A percentile compares a stretch with the other conserved stretches of the same genome.
phyloP scores from a whole-genome alignment of 2,329 filamentous ascomycete species.

The Ophiosphaerella korrae region DNA sequence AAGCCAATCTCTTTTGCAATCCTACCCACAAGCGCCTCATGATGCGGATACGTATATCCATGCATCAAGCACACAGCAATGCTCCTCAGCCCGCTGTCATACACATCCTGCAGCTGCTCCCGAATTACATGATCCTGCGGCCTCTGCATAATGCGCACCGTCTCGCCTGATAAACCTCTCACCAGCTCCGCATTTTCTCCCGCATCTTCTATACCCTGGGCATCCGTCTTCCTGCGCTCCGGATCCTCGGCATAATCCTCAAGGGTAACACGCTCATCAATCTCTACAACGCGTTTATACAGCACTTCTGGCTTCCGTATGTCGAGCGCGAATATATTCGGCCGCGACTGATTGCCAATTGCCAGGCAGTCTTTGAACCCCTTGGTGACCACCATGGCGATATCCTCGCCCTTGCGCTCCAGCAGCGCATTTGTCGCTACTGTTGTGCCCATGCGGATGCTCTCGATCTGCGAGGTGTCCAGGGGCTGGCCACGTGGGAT shows the following conservation, averaged over 20 bases:
- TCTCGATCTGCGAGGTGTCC: constrained; percentile 83
- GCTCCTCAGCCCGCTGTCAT: constrained; percentile 73
- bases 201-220: constrained; percentile 56
- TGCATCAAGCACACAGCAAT: constrained; percentile 93
- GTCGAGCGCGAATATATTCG: constrained; percentile 87
- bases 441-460: constrained; percentile 94
- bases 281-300: constrained; percentile 83
- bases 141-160: constrained; percentile 70
- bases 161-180: constrained; percentile 73
- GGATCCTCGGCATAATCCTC: constrained; percentile 94
- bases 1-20: constrained; percentile 83
- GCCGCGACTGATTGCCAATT: constrained; percentile 89
- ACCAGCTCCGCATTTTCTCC: constrained; percentile 62
- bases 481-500: constrained; percentile 80
- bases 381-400: constrained; percentile 83
- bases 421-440: constrained; percentile 91
- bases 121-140: constrained; percentile 64
- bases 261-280: constrained; percentile 87
- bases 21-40: constrained; percentile 77
- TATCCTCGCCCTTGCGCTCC: constrained; percentile 87
- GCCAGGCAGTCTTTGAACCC: constrained; percentile 87
- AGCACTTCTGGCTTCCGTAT: constrained; percentile 87
- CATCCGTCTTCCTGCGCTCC: constrained; percentile 63
- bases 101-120: constrained; percentile 68
- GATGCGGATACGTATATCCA: constrained; percentile 86